These are phyloP conservation scores for Blastocystis sp. DNA, from an alignment of 352 stramenopile genomes.

Conservation along the genomic window DNA sequence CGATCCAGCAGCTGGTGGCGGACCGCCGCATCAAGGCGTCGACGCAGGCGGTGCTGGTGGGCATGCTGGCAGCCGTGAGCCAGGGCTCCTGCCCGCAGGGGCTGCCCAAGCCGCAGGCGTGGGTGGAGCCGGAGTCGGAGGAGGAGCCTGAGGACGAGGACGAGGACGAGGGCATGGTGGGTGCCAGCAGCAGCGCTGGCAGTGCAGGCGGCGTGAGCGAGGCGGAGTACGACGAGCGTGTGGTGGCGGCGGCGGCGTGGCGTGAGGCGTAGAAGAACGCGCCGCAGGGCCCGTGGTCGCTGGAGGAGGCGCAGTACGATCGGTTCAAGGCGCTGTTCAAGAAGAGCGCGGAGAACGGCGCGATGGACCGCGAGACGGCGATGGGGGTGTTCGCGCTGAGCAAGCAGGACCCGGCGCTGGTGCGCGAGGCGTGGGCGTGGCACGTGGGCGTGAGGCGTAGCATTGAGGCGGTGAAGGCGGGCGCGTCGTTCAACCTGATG, in stretches of 20 bases:
- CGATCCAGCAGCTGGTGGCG: constrained; percentile 4
- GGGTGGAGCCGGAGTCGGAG: constrained; percentile 51
- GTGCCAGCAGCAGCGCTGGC: background rate
- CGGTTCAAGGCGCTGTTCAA: constrained; percentile 37
- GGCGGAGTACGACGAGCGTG: background rate
- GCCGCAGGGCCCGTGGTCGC: constrained; percentile 3
- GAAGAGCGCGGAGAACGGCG: constrained; percentile 5
- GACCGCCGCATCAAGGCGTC: constrained; percentile 59
- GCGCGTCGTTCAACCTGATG: background rate
- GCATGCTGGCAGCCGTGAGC: constrained; percentile 53
- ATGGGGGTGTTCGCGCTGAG: constrained; percentile 15
- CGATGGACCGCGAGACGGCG: constrained; percentile 2
- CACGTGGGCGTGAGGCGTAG: background rate
- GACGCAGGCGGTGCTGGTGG: constrained; percentile 25
- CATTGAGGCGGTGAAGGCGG: background rate
- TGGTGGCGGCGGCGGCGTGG: background rate
- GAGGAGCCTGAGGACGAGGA: constrained; percentile 50
- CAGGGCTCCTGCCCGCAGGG: background rate
- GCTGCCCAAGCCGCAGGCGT: constrained; percentile 52
- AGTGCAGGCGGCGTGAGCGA: constrained; percentile 5
- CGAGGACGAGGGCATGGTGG: constrained; percentile 28
- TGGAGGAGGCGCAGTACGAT: background rate
- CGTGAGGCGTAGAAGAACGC: constrained; percentile 3
- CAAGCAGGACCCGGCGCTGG: background rate
- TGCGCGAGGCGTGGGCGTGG: constrained; percentile 6